These are phyloP conservation scores for Alternaria consortialis DNA, from an alignment of 2,329 filamentous ascomycete genomes.

Conservation along the genomic window DNA sequence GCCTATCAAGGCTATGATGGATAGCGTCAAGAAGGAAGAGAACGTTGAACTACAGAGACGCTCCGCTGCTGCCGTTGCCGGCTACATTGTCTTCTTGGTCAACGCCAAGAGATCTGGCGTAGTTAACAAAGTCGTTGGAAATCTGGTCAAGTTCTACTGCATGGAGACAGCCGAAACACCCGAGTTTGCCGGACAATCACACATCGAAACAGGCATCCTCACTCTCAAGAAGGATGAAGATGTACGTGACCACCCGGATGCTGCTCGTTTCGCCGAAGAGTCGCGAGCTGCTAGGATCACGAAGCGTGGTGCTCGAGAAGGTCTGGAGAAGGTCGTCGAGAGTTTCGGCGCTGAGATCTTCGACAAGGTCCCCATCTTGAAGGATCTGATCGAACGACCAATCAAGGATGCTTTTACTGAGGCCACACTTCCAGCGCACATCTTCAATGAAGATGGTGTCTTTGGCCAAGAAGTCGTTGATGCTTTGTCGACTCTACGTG, in stretches of 20 bases:
- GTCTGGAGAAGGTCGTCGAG: constrained; percentile 83
- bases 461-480: constrained; percentile 94
- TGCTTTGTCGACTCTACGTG: constrained; percentile 89
- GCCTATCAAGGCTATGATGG: constrained; percentile 97
- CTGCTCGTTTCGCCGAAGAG: constrained; percentile 87
- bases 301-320: constrained; percentile 90
- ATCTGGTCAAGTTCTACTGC: constrained; percentile 96
- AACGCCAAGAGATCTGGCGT: constrained; percentile 80
- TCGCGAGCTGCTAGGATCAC: constrained; percentile 89
- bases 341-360: constrained; percentile 82
- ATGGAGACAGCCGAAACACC: constrained; percentile 98
- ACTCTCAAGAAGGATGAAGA: constrained; percentile 98
- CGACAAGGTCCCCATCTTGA: constrained; percentile 83
- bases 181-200: constrained; percentile 85
- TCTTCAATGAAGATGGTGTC: constrained; percentile 75
- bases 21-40: constrained; percentile 95
- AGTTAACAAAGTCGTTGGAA: constrained; percentile 94
- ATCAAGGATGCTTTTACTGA: constrained; percentile 77
- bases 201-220: constrained; percentile 80
- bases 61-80: constrained; percentile 84
- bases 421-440: constrained; percentile 72
- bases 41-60: constrained; percentile 87
- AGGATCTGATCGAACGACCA: constrained; percentile 81
- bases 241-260: constrained; percentile 88
- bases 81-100: constrained; percentile 86